Conservation (phyloP, 1,284 basidiomycete genomes). For the Amylostereum chailletii region DNA sequence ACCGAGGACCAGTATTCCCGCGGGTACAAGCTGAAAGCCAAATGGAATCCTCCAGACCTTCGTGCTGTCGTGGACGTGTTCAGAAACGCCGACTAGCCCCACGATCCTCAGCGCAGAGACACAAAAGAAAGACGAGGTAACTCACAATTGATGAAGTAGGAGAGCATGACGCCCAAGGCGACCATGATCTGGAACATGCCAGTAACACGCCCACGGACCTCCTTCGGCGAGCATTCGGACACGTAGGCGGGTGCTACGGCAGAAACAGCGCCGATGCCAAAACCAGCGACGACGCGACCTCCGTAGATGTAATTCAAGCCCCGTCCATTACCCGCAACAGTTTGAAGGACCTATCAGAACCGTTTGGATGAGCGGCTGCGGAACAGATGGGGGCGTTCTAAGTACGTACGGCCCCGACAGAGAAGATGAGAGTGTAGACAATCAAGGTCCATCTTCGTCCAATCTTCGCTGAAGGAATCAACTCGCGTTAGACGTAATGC, state of each 20-base stretch:
- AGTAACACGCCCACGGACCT: slow-evolving; percentile 64
- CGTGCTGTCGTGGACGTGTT: slow-evolving; percentile 39
- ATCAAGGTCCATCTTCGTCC: slow-evolving; percentile 52
- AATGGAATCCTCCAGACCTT: slow-evolving; percentile 69
- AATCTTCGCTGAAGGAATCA: slow-evolving; percentile 30
- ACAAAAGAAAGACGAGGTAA: neutral
- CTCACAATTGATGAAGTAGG: slow-evolving; percentile 68
- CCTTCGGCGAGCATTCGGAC: slow-evolving; percentile 72
- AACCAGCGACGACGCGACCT: slow-evolving; percentile 64
- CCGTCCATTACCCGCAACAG: slow-evolving; percentile 45
- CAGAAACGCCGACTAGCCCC: slow-evolving; percentile 40
- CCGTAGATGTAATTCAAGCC: slow-evolving; percentile 62
- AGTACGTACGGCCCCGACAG: slow-evolving; percentile 52
- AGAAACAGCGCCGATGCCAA: slow-evolving; percentile 64
- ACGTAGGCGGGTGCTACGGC: slow-evolving; percentile 70
- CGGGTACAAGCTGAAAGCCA: slow-evolving; percentile 69
- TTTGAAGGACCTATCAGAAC: slow-evolving; percentile 38
- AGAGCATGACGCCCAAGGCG: slow-evolving; percentile 66
- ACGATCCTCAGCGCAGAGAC: slow-evolving; percentile 16
- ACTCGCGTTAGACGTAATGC: too few relatives aligned
- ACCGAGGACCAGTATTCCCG: slow-evolving; percentile 68
- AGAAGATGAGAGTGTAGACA: slow-evolving; percentile 52
- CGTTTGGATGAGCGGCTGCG: too few relatives aligned
- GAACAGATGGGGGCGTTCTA: too few relatives aligned
- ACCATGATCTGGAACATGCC: slow-evolving; percentile 82